Evolutionary conservation across 2,329 filamentous ascomycete genomes (phyloP).

Genomic region (Diaporthe sp.): DNA sequence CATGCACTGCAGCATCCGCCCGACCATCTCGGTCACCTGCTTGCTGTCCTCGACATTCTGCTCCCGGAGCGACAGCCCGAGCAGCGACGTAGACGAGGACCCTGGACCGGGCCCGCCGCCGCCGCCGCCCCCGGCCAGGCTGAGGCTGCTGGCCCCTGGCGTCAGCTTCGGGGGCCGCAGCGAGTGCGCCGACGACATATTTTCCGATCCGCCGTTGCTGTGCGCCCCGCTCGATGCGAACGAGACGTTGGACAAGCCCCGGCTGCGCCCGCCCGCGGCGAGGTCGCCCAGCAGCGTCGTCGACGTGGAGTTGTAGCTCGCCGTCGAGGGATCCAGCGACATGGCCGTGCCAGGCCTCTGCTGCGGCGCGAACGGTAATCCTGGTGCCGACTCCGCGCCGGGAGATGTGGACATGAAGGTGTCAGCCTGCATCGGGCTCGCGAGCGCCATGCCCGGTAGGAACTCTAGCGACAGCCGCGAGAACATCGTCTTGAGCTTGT

Average conservation of each 20-base stretch:
- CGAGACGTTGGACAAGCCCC: constrained; percentile 88
- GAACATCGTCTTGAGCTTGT: constrained; percentile 89
- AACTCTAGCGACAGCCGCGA: constrained; percentile 90
- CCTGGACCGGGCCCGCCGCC: constrained; percentile 42
- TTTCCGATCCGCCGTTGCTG: constrained; percentile 56
- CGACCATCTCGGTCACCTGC: constrained; percentile 93
- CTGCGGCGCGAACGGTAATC: constrained; percentile 49
- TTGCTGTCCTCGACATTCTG: constrained; percentile 77
- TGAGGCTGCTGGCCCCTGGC: constrained; percentile 14
- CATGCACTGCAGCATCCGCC: constrained; percentile 95
- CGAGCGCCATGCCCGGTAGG: constrained; percentile 65
- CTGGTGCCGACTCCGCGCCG: constrained; percentile 56
- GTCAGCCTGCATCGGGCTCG: constrained; percentile 65
- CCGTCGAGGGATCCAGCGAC: constrained; percentile 79
- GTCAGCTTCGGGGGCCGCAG: constrained; percentile 43
- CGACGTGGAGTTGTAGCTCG: constrained; percentile 83
- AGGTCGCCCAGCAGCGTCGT: constrained; percentile 82
- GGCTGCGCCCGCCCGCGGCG: constrained; percentile 72
- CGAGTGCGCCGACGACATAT: constrained; percentile 55
- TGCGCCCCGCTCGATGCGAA: constrained; percentile 64
- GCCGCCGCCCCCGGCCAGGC: constrained; percentile 43
- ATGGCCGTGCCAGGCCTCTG: constrained; percentile 79
- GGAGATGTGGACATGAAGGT: constrained; percentile 62
- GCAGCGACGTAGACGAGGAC: constrained; percentile 41
- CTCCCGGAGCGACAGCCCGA: constrained; percentile 59